phyloP scores from a whole-genome alignment of 352 stramenopile species.

The Phytopythium boreale region DNA sequence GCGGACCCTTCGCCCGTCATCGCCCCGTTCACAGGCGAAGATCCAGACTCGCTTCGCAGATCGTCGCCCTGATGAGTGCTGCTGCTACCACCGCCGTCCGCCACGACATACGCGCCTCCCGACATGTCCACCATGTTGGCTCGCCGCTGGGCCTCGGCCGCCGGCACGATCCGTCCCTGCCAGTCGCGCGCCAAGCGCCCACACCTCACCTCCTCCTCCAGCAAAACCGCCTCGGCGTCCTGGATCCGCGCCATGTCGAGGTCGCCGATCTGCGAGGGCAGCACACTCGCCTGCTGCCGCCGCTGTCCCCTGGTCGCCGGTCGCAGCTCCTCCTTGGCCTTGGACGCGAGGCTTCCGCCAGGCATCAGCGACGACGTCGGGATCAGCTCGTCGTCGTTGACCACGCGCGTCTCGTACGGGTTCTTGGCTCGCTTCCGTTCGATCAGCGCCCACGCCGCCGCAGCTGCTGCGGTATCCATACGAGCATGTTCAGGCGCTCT shows the following conservation, averaged over 20 bases:
- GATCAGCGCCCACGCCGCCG: slow-evolving; percentile 27
- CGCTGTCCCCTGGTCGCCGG: slow-evolving; percentile 4
- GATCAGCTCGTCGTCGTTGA: slow-evolving; percentile 85
- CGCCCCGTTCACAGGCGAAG: neutral
- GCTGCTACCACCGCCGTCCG: neutral
- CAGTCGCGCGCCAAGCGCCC: slow-evolving; percentile 66
- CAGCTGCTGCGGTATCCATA: slow-evolving; percentile 9
- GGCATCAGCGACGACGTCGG: slow-evolving; percentile 18
- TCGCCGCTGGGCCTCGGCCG: slow-evolving; percentile 49
- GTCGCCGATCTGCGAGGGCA: slow-evolving; percentile 78
- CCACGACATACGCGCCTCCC: slow-evolving; percentile 31
- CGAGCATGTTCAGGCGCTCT: slow-evolving; percentile 8
- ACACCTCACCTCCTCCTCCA: slow-evolving; percentile 68
- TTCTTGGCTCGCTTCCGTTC: slow-evolving; percentile 68
- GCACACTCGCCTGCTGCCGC: slow-evolving; percentile 13
- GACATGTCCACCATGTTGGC: slow-evolving; percentile 60
- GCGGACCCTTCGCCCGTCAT: slow-evolving; percentile 1
- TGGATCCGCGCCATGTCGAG: slow-evolving; percentile 80
- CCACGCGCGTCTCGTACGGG: slow-evolving; percentile 77
- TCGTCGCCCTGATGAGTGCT: neutral
- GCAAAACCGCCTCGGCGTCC: slow-evolving; percentile 56
- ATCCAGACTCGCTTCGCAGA: neutral
- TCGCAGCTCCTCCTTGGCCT: slow-evolving; percentile 5
- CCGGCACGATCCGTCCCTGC: slow-evolving; percentile 66
- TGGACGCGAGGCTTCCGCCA: slow-evolving; percentile 13